Evolutionary conservation across 2,329 filamentous ascomycete species (phyloP), one percentile per base, ranked within the genome.

Genomic region (Pseudogymnoascus verrucosus): DNA sequence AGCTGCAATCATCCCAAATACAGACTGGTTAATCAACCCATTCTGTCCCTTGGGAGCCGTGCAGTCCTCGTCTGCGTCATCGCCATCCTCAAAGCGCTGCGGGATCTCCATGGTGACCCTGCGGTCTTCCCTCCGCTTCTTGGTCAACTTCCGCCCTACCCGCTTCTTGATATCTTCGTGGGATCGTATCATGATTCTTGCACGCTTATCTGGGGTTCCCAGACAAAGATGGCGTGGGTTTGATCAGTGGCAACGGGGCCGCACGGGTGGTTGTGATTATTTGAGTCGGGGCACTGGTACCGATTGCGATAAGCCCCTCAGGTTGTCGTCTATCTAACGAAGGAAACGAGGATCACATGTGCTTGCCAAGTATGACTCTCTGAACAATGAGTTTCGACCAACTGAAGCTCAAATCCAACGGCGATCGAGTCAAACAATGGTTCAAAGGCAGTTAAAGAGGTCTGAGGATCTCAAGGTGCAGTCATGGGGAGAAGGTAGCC

Each of bases 1-100:
- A 14, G 91, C 91, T 5, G 93, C 90, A 68, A 98, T 93, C 77
- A 98, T 85, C 62, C 91, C 92, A 74, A 97, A 96, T 63, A 98
- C 88, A 68, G 91, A 96, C 79, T 96, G 93, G 75, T 96, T 95
- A 87, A 96, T 91, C 23, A 68, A 68, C 11, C 68, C 74, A 64
- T 76, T 76, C 37, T 72, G 71, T n/a, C 75, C 74, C n/a, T 79
- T 80, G 1, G 82, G 80, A 61, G 83, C 83, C 12, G 83, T 84
- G 65, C 83, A 82, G 72, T 87, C 85, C 40, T 85, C 80, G 16
- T 87, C 78, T 4, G 79, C 81, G 74, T 87, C 84, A 65, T 83
- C 81, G 31, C 82, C 82, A 70, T 83, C 79, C 69, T 78, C 80
- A 66, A 87, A 79, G 63, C 80, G 80, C 63, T 85, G 82, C 28